Conservation (phyloP, 2,329 filamentous ascomycete genomes). For the Sclerotinia nivalis region DNA sequence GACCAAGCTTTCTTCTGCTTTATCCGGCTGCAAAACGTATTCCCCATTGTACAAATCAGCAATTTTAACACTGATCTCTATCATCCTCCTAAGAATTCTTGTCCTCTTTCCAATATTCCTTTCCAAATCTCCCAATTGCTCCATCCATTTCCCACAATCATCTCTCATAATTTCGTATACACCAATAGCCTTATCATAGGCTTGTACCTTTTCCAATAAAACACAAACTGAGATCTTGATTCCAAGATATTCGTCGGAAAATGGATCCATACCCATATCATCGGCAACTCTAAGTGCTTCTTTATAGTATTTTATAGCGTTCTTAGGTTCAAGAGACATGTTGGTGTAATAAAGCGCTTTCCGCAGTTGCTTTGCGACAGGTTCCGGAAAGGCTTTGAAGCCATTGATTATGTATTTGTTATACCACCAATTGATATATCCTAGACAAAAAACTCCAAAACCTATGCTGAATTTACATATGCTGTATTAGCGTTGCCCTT, state of each 20-base stretch:
- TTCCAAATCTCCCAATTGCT: conserved; percentile 54
- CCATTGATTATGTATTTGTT: conserved; percentile 42
- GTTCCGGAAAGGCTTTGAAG: conserved; percentile 63
- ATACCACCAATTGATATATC: conserved; percentile 40
- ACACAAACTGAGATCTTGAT: conserved; percentile 79
- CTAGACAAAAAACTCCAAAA: conserved; percentile 32
- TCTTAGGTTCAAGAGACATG: conserved; percentile 68
- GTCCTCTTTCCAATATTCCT: conserved; percentile 52
- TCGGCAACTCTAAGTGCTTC: conserved; percentile 73
- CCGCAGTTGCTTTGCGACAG: conserved; percentile 75
- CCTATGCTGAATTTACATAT: conserved; percentile 32
- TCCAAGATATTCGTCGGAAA: conserved; percentile 87
- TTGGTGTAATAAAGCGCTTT: conserved; percentile 86
- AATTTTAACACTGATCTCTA: conserved; percentile 79
- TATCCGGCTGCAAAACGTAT: conserved; percentile 71
- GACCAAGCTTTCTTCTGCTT: conserved; percentile 72
- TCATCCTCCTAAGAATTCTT: conserved; percentile 69
- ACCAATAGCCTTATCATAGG: conserved; percentile 69
- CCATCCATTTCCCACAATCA: conserved; percentile 67
- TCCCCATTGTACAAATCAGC: conserved; percentile 79
- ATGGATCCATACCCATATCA: conserved; percentile 78
- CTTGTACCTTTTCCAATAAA: conserved; percentile 75
- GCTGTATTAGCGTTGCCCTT: conserved; percentile 15
- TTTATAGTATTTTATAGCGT: conserved; percentile 81
- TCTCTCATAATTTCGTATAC: conserved; percentile 74